Conservation (phyloP, 345 rosid species). For the Salix exigua region DNA sequence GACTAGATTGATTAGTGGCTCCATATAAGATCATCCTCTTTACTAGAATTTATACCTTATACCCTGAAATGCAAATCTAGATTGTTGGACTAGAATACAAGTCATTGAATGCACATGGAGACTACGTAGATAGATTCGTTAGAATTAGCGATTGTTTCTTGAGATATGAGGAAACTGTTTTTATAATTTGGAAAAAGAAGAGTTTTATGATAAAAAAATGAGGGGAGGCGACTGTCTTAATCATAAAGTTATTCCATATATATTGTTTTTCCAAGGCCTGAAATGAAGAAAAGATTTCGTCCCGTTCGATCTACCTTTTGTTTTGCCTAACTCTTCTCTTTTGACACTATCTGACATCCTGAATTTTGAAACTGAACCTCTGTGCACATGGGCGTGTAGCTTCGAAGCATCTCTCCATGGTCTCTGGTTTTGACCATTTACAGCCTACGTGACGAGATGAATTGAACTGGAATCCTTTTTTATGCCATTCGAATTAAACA, state of each 20-base stretch:
- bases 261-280: neutral
- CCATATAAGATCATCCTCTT: too few relatives aligned
- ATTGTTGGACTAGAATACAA: too few relatives aligned
- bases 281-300: neutral
- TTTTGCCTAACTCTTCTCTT: constrained; percentile 15
- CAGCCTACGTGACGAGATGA: neutral
- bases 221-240: neutral
- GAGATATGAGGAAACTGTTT: neutral
- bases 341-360: constrained; percentile 4
- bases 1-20: too few relatives aligned
- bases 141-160: neutral
- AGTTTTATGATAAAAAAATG: neutral
- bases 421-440: constrained; percentile 16
- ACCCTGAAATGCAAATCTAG: too few relatives aligned
- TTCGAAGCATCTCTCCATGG: constrained; percentile 4
- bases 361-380: neutral
- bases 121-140: neutral
- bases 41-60: too few relatives aligned
- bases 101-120: too few relatives aligned
- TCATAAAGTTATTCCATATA: neutral
- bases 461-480: constrained; percentile 13
- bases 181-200: neutral
- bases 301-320: neutral
- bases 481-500: neutral
- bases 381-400: too few relatives aligned